Evolutionary conservation across 352 stramenopile genomes (phyloP), one percentile per base, ranked within the genome.

Genomic region (Pseudoperonospora humuli): DNA sequence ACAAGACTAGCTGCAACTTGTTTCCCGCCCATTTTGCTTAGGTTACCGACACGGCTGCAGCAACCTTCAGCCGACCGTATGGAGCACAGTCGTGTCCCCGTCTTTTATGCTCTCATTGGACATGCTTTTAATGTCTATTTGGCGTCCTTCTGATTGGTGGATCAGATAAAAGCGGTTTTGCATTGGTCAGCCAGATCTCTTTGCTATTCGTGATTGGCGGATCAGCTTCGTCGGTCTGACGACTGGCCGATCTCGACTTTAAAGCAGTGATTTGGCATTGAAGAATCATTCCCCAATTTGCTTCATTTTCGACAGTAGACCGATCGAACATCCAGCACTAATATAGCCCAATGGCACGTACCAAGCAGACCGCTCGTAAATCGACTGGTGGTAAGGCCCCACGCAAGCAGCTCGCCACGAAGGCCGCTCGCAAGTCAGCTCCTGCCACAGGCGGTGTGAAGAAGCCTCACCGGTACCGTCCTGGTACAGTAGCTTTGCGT

Each of bases 301-400:
- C 64, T 70, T 39, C 44, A 47, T 41, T 63, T 37, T 68, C 51
- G 57, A 58, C 48, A 72, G n/a, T n/a, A n/a, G n/a, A n/a, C n/a
- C n/a, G n/a, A n/a, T n/a, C n/a, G n/a, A n/a, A n/a, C n/a, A n/a
- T n/a, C n/a, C n/a, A n/a, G n/a, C n/a, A n/a, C n/a, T n/a, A n/a
- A n/a, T n/a, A n/a, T n/a, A n/a, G n/a, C n/a, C n/a, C n/a, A 54
- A 95, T 97, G 87, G 92, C 93, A 61, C 86, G 92, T 84, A 97
- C 92, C 55, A 98, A 98, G 74, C 91, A 98, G 70, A 98, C 92
- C 65, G 90, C 93, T 25, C 86, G 91, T 54, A 98, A 98, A 68
- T 97, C 86, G 41, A 84, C 91, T 41, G 89, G 89, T 69, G 89
- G 89, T 64, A 97, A 97, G 75, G 89, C 89, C 14, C 90, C 90